A percentile compares a stretch with the other conserved stretches of the same genome.
Evolutionary conservation across 1,284 basidiomycete genomes (phyloP).

Genomic region (Gymnopus androsaceus): DNA sequence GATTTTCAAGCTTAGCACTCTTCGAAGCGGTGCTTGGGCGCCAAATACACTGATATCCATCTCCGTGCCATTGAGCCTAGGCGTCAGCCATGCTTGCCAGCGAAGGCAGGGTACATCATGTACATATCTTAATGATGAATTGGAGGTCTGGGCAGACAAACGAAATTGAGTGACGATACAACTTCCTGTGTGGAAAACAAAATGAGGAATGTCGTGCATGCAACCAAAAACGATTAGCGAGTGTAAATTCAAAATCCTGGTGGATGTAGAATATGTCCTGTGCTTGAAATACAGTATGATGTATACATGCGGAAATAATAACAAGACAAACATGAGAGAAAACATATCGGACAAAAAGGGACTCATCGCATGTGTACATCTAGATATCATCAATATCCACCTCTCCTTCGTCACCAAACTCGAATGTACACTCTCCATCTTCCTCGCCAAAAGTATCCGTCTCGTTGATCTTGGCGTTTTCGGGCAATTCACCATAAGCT

Average conservation of each 20-base stretch:
- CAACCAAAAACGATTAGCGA: neutral
- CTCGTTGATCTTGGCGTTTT: constrained; percentile 99
- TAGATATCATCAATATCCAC: constrained; percentile 82
- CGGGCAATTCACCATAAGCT: constrained; percentile 96
- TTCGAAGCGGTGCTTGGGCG: too few species aligned
- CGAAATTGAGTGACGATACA: too few species aligned
- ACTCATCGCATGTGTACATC: constrained; percentile 1
- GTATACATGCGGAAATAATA: constrained; percentile 1
- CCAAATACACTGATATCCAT: too few species aligned
- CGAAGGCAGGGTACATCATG: too few species aligned
- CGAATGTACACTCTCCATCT: constrained; percentile 87
- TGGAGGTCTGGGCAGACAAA: too few species aligned
- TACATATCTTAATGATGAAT: too few species aligned
- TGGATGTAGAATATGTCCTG: neutral
- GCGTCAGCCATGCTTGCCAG: too few species aligned
- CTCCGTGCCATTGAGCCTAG: too few species aligned
- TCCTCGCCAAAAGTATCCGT: constrained; percentile 91
- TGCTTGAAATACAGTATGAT: constrained; percentile 4
- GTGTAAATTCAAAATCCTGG: neutral
- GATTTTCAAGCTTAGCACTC: too few species aligned
- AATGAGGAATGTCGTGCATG: too few species aligned
- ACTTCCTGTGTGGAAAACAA: too few species aligned
- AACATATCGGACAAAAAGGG: neutral
- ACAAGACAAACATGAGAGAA: neutral
- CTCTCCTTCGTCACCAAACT: constrained; percentile 85